Evolutionary conservation across 2,329 filamentous ascomycete genomes (phyloP).

Genomic region (Fusarium sp.): DNA sequence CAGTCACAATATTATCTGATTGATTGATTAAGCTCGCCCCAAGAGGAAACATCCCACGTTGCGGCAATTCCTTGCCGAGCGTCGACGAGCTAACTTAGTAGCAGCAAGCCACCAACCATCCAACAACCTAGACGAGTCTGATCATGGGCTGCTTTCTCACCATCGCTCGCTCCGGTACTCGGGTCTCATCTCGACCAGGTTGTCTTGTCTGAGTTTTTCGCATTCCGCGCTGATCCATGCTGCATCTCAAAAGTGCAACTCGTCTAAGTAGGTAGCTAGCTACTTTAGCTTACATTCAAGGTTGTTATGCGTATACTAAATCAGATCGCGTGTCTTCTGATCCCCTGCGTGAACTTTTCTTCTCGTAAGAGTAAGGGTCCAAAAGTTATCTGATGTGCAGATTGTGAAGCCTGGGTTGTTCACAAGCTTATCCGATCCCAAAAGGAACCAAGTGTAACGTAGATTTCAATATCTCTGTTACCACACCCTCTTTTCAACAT

Average conservation of each 20-base stretch:
- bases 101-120: constrained; percentile 40
- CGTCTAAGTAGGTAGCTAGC: constrained; percentile 14
- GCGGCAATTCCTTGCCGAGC: constrained; percentile 48
- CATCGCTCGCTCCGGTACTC: background rate
- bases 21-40: constrained; percentile 26
- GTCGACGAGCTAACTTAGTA: constrained; percentile 23
- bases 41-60: constrained; percentile 34
- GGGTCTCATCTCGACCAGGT: constrained; percentile 3
- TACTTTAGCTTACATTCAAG: constrained; percentile 15
- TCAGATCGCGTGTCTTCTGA: constrained; percentile 8
- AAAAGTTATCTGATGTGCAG: constrained; percentile 34
- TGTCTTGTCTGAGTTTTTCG: background rate
- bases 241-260: constrained; percentile 24
- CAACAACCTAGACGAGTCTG: constrained; percentile 18
- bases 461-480: constrained; percentile 11
- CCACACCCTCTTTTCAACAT: constrained; percentile 10
- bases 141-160: constrained; percentile 29
- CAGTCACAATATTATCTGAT: constrained; percentile 24
- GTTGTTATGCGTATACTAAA: constrained; percentile 29
- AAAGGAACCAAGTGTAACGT: constrained; percentile 26
- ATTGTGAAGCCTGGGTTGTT: constrained; percentile 10
- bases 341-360: constrained; percentile 7
- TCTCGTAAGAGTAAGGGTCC: background rate
- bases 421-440: constrained; percentile 17
- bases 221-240: constrained; percentile 21